Evolutionary conservation across 371 early-diverging fungal genomes (phyloP), one percentile per base, ranked within the genome.

Genomic region (Syncephalastrum racemosum): DNA sequence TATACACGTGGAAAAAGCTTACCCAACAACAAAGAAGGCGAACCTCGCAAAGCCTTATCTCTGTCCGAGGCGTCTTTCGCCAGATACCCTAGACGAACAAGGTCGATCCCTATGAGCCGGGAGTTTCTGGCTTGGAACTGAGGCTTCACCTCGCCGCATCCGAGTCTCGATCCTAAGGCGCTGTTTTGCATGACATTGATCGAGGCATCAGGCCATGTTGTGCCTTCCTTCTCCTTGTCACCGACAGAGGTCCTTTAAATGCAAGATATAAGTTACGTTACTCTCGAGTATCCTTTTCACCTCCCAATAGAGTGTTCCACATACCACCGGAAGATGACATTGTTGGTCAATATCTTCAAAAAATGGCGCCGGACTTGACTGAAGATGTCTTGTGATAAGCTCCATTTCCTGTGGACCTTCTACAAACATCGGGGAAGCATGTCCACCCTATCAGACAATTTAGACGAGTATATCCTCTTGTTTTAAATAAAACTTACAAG

Each of bases 121-220:
- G 58, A 59, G 52, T 66, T 66, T 14, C 58, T 40, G 6, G 59
- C 56, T 48, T 62, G 66, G 44, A 62, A 55, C 20, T 64, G 59
- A 14, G 66, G n/a, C 36, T 62, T 66, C 47, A 59, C 53, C 27
- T 66, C 66, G 40, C 62, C 62, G 18, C 61, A 58, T 31, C 66
- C 61, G 13, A 66, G 12, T 24, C 59, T 15, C 54, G 41, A 18
- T 18, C 45, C 55, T 5, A 66, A 47, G 12, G 56, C 1, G 13
- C 61, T 58, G 43, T 62, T 59, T 31, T 48, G 47, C 16, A 56
- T 46, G 50, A 62, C 48, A 45, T 66, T 66, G 36, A 66, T 58
- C n/a, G 62, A 66, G 39, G 66, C 58, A 55, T 66, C 66, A 4
- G 62, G 66, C 42, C 59, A 47, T 39, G 45, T 24, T 23, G 20